These are phyloP conservation scores for Anisogramma anomala DNA, from an alignment of 2,329 filamentous ascomycete genomes.

Conservation along the genomic window DNA sequence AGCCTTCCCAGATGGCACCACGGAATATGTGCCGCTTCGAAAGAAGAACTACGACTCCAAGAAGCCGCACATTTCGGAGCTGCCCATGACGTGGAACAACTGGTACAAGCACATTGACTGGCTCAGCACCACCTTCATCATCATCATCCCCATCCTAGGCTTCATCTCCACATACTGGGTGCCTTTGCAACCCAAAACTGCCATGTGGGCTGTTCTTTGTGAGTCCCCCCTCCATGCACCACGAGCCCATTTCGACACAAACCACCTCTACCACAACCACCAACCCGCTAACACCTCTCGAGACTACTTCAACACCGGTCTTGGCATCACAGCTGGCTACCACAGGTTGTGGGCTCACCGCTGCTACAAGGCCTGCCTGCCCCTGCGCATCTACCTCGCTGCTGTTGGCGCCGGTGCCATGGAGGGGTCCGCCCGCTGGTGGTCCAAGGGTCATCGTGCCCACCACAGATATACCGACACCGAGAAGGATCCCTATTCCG, in stretches of 20 bases:
- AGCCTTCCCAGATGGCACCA: conserved; percentile 41
- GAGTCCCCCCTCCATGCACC: background rate
- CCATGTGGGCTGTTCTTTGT: conserved; percentile 56
- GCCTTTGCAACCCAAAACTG: conserved; percentile 59
- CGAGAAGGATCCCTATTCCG: conserved; percentile 83
- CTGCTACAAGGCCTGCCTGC: conserved; percentile 65
- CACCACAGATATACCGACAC: conserved; percentile 90
- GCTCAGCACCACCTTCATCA: conserved; percentile 75
- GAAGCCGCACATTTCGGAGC: conserved; percentile 80
- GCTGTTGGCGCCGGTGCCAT: conserved; percentile 73
- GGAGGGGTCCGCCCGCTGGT: conserved; percentile 80
- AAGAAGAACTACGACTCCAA: conserved; percentile 35
- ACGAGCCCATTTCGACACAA: too few species aligned
- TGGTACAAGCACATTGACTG: conserved; percentile 92
- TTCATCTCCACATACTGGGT: conserved; percentile 67
- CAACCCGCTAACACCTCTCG: background rate
- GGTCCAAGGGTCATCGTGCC: conserved; percentile 71
- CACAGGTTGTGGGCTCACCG: conserved; percentile 80
- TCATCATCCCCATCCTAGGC: conserved; percentile 64
- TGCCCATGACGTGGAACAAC: conserved; percentile 67
- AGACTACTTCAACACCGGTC: conserved; percentile 71
- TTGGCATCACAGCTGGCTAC: conserved; percentile 71
- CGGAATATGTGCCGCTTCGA: conserved; percentile 42
- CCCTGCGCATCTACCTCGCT: conserved; percentile 72
- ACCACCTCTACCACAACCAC: background rate